Conservation (phyloP, 208 protist species). For the Crithidia sp. region DNA sequence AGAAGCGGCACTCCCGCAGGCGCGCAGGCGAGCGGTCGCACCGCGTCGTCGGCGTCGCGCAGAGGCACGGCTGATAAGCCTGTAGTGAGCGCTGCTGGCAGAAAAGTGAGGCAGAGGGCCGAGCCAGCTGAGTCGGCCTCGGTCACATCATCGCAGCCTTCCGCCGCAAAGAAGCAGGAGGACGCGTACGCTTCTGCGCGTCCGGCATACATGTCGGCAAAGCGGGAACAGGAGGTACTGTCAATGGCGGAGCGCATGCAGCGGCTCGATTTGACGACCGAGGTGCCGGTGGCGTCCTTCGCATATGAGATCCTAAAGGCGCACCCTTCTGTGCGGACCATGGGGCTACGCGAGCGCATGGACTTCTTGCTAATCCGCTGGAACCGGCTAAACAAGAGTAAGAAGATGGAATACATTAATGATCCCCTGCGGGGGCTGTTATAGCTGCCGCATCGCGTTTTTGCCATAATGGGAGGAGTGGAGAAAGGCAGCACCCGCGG, state of each 20-base stretch:
- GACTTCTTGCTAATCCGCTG: slow-evolving; percentile 79
- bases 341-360: slow-evolving; percentile 89
- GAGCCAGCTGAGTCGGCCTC: neutral
- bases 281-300: slow-evolving; percentile 87
- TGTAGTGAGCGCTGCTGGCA: neutral
- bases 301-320: slow-evolving; percentile 79
- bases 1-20: neutral
- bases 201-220: slow-evolving; percentile 59
- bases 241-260: slow-evolving; percentile 82
- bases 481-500: too few species aligned
- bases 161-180: neutral
- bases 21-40: neutral
- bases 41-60: neutral
- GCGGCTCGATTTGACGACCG: slow-evolving; percentile 67
- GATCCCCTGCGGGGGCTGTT: slow-evolving; percentile 84
- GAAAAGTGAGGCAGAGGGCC: too few species aligned
- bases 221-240: slow-evolving; percentile 76
- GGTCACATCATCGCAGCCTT: neutral
- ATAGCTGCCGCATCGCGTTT: slow-evolving; percentile 21
- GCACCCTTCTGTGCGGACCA: slow-evolving; percentile 82
- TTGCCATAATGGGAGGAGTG: neutral
- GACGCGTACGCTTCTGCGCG: slow-evolving; percentile 21
- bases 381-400: slow-evolving; percentile 62
- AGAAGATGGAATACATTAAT: slow-evolving; percentile 76
- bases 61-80: neutral